phyloP scores from a whole-genome alignment of 176 grass and related monocot genomes.

The Sorghum bicolor region Sorghum_bicolor_NCBIv3 NC_012872.2:73873001-73873500 shows the following conservation, averaged over 20 bases:
- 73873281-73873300: neutral
- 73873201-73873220: neutral
- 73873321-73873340: neutral
- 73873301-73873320: neutral
- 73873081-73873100: constrained; percentile 82
- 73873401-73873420: neutral
- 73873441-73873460: neutral
- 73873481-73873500: neutral
- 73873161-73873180: neutral
- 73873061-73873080: constrained; percentile 75
- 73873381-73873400: neutral
- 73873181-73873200: neutral
- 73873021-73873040: constrained; percentile 92
- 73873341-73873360: neutral
- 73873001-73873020: constrained; percentile 55
- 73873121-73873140: neutral
- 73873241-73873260: neutral
- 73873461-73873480: neutral
- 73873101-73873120: constrained; percentile 89
- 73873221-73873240: neutral
- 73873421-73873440: neutral
- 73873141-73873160: neutral
- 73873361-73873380: neutral
- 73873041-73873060: constrained; percentile 90
- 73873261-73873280: neutral